phyloP scores from a whole-genome alignment of 441 rosid species.

The Raphanus hybrid region DNA sequence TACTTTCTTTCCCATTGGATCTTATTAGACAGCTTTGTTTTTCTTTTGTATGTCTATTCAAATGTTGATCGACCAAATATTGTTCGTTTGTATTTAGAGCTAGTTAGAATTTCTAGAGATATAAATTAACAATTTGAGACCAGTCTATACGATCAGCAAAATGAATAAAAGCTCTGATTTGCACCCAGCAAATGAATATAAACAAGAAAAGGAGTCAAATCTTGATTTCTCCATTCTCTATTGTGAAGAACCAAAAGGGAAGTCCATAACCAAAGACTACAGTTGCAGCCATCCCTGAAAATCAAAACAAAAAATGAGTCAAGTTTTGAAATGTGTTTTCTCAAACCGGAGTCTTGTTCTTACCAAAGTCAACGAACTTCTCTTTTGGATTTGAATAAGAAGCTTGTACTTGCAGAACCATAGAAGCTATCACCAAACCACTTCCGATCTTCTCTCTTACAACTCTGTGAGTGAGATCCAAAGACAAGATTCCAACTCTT shows the following conservation, averaged over 20 bases:
- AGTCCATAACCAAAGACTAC: conserved; percentile 60
- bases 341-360: conserved; percentile 23
- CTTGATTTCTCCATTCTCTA: conserved; percentile 54
- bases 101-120: too few relatives aligned
- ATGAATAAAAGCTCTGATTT: neutral
- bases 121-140: too few relatives aligned
- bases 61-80: too few relatives aligned
- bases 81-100: too few relatives aligned
- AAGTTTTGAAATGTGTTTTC: neutral
- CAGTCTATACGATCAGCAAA: too few relatives aligned
- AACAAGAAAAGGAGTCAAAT: conserved; percentile 22
- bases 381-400: conserved; percentile 29
- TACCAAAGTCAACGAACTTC: conserved; percentile 52
- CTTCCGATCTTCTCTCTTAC: conserved; percentile 84
- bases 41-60: too few relatives aligned
- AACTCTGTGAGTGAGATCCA: conserved; percentile 68
- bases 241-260: conserved; percentile 59
- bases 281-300: conserved; percentile 58
- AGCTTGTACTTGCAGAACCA: conserved; percentile 64
- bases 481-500: conserved; percentile 59
- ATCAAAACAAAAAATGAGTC: neutral
- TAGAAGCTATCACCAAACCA: conserved; percentile 64
- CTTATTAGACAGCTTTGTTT: conserved; percentile 18
- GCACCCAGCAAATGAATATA: neutral
- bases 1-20: neutral